A percentile compares a stretch with the other conserved stretches of the same genome.
These are phyloP conservation scores for Jamesozyma spencerorum DNA, from an alignment of 805 yeast species.

Conservation along the genomic window DNA sequence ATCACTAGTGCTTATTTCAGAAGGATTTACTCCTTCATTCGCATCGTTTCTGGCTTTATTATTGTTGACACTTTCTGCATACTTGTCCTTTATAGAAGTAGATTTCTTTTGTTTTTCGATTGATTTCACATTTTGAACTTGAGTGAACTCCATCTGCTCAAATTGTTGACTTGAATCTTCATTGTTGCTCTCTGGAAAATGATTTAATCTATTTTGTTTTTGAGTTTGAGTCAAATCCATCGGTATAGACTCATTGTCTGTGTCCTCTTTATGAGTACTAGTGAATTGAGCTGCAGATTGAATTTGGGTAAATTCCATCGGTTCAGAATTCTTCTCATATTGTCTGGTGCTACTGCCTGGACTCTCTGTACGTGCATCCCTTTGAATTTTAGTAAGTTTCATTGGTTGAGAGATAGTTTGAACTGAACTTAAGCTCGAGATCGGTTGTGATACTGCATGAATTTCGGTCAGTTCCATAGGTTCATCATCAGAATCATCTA, in stretches of 20 bases:
- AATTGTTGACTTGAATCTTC: background rate
- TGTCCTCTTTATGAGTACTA: background rate
- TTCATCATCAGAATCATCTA: slow-evolving; percentile 3
- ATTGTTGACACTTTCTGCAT: no score
- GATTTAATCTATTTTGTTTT: background rate
- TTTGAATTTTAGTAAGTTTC: slow-evolving; percentile 1
- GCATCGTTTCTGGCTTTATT: no score
- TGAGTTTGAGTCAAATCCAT: slow-evolving; percentile 6
- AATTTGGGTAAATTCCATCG: slow-evolving; percentile 10
- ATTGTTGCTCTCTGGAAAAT: background rate
- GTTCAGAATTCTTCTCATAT: background rate
- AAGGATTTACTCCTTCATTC: no score
- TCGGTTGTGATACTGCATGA: background rate
- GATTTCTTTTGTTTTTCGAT: no score
- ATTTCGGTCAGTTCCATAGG: slow-evolving; percentile 4
- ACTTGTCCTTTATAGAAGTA: no score
- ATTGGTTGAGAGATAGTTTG: slow-evolving; percentile 2
- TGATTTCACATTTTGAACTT: no score
- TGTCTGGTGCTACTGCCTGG: background rate
- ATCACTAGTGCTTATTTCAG: no score
- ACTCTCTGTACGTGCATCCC: background rate
- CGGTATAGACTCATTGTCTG: background rate
- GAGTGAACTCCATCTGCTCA: slow-evolving; percentile 1
- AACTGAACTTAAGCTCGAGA: background rate
- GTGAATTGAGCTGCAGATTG: no score